phyloP scores from a whole-genome alignment of 371 early-diverging fungal genomes.

The Dipsacomyces acuminosporus region DNA sequence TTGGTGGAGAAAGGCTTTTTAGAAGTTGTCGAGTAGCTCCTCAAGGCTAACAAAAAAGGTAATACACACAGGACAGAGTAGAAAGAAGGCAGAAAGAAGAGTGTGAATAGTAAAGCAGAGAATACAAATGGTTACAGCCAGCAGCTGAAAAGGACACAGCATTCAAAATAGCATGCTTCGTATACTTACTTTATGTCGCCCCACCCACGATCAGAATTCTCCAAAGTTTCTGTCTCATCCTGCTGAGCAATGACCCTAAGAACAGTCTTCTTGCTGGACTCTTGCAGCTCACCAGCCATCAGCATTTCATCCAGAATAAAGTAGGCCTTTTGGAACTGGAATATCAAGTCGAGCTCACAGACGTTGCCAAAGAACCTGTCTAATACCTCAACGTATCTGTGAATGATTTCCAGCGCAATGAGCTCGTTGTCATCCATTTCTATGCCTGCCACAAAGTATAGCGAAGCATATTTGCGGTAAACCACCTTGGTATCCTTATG shows the following conservation, averaged over 20 bases:
- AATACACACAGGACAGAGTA: no score
- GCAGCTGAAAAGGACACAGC: background rate
- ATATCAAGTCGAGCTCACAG: slow-evolving; percentile 84
- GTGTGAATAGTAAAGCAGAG: background rate
- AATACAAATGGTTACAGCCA: background rate
- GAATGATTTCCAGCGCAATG: slow-evolving; percentile 88
- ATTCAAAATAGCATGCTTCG: background rate
- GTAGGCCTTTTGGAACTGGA: slow-evolving; percentile 86
- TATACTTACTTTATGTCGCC: slow-evolving; percentile 45
- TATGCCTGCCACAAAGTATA: slow-evolving; percentile 94
- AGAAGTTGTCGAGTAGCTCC: no score
- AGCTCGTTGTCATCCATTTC: slow-evolving; percentile 91
- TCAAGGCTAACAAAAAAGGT: no score
- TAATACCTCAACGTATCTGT: slow-evolving; percentile 94
- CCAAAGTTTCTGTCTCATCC: slow-evolving; percentile 70
- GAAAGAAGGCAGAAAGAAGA: background rate
- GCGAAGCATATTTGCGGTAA: slow-evolving; percentile 90
- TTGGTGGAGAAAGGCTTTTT: no score
- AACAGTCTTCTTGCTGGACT: slow-evolving; percentile 75
- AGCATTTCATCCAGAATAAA: slow-evolving; percentile 81
- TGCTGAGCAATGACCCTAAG: slow-evolving; percentile 68
- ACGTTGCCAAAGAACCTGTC: slow-evolving; percentile 97
- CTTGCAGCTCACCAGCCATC: slow-evolving; percentile 79
- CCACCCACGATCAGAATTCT: slow-evolving; percentile 52
- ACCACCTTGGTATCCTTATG: slow-evolving; percentile 92